Evolutionary conservation across 1,284 basidiomycete species (phyloP), one percentile per base, ranked within the genome.

Genomic region (Schizopora paradoxa): DNA sequence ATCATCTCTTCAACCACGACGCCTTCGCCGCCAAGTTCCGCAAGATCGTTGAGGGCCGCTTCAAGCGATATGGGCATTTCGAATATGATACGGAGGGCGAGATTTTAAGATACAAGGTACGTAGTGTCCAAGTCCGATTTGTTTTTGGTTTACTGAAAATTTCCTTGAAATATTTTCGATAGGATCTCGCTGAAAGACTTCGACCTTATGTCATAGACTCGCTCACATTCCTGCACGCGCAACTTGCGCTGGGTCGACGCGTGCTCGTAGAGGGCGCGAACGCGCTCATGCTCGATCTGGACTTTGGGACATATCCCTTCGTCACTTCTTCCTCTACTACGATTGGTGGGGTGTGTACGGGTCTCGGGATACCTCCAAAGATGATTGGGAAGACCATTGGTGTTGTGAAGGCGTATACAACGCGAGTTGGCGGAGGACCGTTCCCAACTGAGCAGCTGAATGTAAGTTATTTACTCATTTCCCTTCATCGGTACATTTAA

Each of bases 31-130:
- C 72, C 52, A 97, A 97, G 68, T 99, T 98, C 76, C 79, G 96
- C 59, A 94, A 82, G 65, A 74, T 98, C 51, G 95, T 99, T 40
- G 96, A 99, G 65, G 92, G 93, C 8, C 77, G 95, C 13, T 96
- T 96, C 76, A 99, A 99, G 72, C 87, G 95, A 40, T 99, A 99
- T 61, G 95, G 96, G 2, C 75, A 93, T 64, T 99, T 99, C 58
- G 95, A 98, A 63, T 99, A 98, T 61, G 95, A 99, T 65, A 98
- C 95, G 7, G 95, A 98, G 62, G 92, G 84, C 36, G 95, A 99
- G 67, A 98, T 99, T 48, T 61, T 79, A 56, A 83, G 93, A 28
- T 97, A 98, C 75, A 85, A 90, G 77, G 88, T 83, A 51, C 45
- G 66, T 50, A 7, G 25, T 5, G 26, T 19, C n/a, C 33, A 22